Base-by-base conservation (phyloP, 2,329 filamentous ascomycete species). In the Ophiocordyceps sinensis region DNA sequence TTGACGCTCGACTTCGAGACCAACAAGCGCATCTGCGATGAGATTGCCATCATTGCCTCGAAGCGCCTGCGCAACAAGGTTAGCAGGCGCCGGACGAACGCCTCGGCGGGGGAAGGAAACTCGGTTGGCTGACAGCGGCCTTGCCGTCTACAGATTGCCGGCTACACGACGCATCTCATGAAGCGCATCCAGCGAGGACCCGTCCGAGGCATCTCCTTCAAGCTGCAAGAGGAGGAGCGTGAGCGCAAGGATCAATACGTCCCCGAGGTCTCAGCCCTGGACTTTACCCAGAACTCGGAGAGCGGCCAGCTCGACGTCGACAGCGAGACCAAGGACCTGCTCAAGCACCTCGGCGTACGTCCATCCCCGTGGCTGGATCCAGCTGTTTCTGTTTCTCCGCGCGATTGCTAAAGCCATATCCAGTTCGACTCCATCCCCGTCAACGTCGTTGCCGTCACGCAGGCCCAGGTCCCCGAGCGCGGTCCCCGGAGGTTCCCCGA, bases 201-300 rank as follows among this genome's bases (percentile, higher is more conserved):
- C 53, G 91, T 98, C 70, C 93, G 91, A 61, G 91, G 91, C 77
- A 98, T 98, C 73, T 98, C 93, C 70, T 98, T 98, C 88, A 98
- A 98, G 81, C 85, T 98, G 48, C 91, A 98, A 75, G 91, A 98
- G 77, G 91, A 98, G 77, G 91, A 98, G 82, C 86, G 91, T 79
- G 91, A 98, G 76, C 84, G 91, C 68, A 98, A 98, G 85, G 91
- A 98, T 77, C 91, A 98, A 77, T 98, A 95, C 76, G 91, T 98
- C 53, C 91, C 91, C 63, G 91, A 98, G 74, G 77, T 98, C 58
- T 98, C 93, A 47, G 91, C 91, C 63, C 84, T 98, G 65, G 91
- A 98, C 78, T 94, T 95, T 75, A 80, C 82, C 63, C 86, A 94
- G 77, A 86, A 77, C 66, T 42, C 43, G 28, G 91, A 96, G 75